phyloP scores from a whole-genome alignment of 495 filamentous ascomycete species.

The Antarctomyces pellizariae region DNA sequence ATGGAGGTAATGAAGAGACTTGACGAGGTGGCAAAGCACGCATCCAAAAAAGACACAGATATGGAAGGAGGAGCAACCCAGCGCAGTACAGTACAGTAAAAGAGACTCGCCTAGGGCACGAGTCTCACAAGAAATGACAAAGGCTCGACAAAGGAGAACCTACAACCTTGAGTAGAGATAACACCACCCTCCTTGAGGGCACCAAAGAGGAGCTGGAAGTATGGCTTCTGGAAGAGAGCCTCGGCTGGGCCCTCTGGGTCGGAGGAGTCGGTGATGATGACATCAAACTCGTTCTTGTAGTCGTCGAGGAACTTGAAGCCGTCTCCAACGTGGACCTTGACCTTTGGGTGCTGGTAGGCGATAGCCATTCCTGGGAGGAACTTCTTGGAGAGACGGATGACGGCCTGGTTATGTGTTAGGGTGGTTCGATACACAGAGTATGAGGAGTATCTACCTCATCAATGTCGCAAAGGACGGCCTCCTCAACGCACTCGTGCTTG shows the following conservation, averaged over 20 bases:
- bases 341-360: conserved; percentile 81
- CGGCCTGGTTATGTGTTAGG: conserved; percentile 31
- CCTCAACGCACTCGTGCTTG: conserved; percentile 86
- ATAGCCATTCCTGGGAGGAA: conserved; percentile 89
- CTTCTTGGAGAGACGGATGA: conserved; percentile 95
- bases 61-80: conserved; percentile 9
- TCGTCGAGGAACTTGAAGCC: conserved; percentile 93
- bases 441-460: conserved; percentile 44
- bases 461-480: conserved; percentile 93
- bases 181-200: conserved; percentile 90
- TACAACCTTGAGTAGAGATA: conserved; percentile 99
- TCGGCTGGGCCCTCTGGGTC: conserved; percentile 95
- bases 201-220: conserved; percentile 77
- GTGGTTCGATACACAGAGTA: conserved; percentile 3
- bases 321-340: conserved; percentile 77
- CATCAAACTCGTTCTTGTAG: conserved; percentile 86
- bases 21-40: conserved; percentile 7
- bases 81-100: conserved; percentile 1
- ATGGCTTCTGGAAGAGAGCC: conserved; percentile 91
- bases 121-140: too few species aligned
- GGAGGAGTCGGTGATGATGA: conserved; percentile 97
- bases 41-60: conserved; percentile 10
- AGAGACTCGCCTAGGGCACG: conserved; percentile 7
- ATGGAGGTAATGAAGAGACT: conserved; percentile 4
- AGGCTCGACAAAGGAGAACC: conserved; percentile 51